Base-by-base conservation (phyloP, 768 basidiomycete genomes). In the Boletales sp. region DNA sequence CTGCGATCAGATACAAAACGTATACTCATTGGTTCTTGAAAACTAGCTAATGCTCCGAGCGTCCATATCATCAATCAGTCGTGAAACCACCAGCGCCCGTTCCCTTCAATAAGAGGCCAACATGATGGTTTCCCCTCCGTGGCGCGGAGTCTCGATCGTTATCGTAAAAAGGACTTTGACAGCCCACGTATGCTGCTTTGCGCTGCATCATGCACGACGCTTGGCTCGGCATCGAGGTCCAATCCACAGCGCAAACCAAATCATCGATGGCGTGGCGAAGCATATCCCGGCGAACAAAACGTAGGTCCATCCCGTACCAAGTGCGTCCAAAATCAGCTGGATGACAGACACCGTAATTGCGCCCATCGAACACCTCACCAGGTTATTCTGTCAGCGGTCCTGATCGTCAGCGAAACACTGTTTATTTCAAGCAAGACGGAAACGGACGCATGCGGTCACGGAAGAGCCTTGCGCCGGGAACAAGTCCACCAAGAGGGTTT, bases 221-320 rank as follows among this genome's bases (percentile, higher is more conserved):
- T 72, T 68, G 32, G 70, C 68, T 13, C 83, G 73, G 69, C 72
- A 85, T 15, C 58, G 61, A 13, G 86, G 84, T 7, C 85, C 87
- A 40, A 80, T 69, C 48, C 64, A 62, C 17, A 83, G 68, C 21
- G 75, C 69, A 18, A 84, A 51, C 58, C 72, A 82, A 36, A 81
- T 62, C 44, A 82, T 62, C 0, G 85, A 85, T 4, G 72, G 54
- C 17, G 72, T 68, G 0, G 78, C 55, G 8, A 79, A 50, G 45
- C 74, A 69, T 30, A 86, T 58, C 5, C 76, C 76, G 4, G 72
- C 75, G 15, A 87, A 70, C 11, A 87, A 64, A 27, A 82, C 71
- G 57, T 85, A 89, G 4, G 86, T 80, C 84, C 84, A 89, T 8
- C 86, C 86, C 6, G 75, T 56, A 11, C 81, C 80, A n/a, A 90